Percentiles rank a stretch among this genome's conserved stretches.
These are phyloP conservation scores for Arabis hirsuta DNA, from an alignment of 345 rosid genomes.

Conservation along the genomic window DNA sequence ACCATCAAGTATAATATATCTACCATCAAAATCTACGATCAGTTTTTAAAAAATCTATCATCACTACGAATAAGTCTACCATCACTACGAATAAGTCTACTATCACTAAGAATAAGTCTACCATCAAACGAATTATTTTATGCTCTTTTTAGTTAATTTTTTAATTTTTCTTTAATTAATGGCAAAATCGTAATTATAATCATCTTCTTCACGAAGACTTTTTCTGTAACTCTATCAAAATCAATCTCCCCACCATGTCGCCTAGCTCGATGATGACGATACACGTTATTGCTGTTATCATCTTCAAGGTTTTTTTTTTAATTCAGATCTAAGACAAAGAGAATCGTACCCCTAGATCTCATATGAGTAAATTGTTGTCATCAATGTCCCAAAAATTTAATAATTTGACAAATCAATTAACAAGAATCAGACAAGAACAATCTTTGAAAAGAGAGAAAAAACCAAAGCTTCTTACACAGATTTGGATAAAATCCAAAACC, in stretches of 20 bases:
- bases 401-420: slow-evolving; percentile 14
- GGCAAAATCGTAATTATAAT: no score
- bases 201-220: no score
- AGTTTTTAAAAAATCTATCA: no score
- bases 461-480: slow-evolving; percentile 3
- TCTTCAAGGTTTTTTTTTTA: background rate
- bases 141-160: no score
- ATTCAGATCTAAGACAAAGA: slow-evolving; percentile 37
- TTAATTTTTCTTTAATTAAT: no score
- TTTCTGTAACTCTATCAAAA: slow-evolving; percentile 66
- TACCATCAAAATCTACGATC: no score
- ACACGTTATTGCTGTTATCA: slow-evolving; percentile 39
- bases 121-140: no score
- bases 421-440: slow-evolving; percentile 37
- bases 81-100: no score
- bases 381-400: background rate
- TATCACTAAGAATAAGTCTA: no score
- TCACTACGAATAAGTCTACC: no score
- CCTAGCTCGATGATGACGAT: slow-evolving; percentile 42
- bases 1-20: no score
- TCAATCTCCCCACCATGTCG: slow-evolving; percentile 58
- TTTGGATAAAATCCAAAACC: slow-evolving; percentile 31
- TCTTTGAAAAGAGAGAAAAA: slow-evolving; percentile 1
- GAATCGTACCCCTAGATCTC: background rate
- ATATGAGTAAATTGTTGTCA: background rate